A percentile compares a stretch with the other conserved stretches of the same genome.
These are phyloP conservation scores for Talaromyces trachyspermus DNA, from an alignment of 495 filamentous ascomycete species.

Conservation along the genomic window DNA sequence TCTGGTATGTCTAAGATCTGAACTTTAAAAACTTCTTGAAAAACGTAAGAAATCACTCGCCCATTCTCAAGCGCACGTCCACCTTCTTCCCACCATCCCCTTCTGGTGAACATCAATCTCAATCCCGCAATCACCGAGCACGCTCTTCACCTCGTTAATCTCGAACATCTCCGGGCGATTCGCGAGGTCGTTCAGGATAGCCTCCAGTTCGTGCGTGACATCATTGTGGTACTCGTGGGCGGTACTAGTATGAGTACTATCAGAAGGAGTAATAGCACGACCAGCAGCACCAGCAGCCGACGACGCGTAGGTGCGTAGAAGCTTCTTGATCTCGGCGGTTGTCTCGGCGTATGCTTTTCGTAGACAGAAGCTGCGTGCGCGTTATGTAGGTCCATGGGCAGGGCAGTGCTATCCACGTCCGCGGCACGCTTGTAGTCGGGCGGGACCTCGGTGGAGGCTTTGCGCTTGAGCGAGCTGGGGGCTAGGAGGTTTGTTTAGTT, in stretches of 20 bases:
- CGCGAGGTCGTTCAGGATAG: neutral
- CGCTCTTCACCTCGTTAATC: neutral
- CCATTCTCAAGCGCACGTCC: too few species aligned
- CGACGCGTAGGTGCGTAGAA: neutral
- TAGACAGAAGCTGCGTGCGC: neutral
- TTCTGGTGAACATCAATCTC: neutral
- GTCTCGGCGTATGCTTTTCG: conserved; percentile 1
- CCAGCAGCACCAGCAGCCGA: neutral
- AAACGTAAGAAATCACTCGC: neutral
- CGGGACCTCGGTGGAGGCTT: conserved; percentile 3
- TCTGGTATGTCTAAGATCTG: too few species aligned
- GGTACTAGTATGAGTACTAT: neutral
- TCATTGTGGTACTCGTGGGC: too few species aligned
- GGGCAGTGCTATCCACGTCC: too few species aligned
- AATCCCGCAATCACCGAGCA: conserved; percentile 5
- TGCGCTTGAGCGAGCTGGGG: neutral
- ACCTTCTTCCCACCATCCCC: neutral
- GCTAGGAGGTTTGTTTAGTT: neutral
- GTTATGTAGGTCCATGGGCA: too few species aligned
- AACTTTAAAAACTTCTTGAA: neutral
- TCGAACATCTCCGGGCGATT: neutral
- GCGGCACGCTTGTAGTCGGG: too few species aligned
- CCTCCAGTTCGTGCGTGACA: neutral
- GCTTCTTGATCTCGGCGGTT: conserved; percentile 1
- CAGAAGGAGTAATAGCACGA: neutral